phyloP scores from a whole-genome alignment of 2,329 filamentous ascomycete genomes.

The Hypoxylon sp. region DNA sequence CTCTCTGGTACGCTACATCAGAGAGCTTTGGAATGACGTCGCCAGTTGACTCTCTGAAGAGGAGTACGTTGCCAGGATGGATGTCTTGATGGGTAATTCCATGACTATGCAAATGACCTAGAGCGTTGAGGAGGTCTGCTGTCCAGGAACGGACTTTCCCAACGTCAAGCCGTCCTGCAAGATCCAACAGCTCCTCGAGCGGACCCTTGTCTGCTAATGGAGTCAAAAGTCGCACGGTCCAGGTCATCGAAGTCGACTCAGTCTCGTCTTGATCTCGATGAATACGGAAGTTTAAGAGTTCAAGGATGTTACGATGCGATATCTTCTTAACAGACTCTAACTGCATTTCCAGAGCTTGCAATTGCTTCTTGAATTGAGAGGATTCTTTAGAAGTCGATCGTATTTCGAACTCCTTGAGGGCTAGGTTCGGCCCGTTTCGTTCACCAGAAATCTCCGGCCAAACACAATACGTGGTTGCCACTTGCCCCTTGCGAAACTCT shows the following conservation, averaged over 20 bases:
- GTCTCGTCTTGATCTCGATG: conserved; percentile 64
- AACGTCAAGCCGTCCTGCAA: conserved; percentile 80
- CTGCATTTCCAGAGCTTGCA: conserved; percentile 82
- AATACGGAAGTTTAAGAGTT: conserved; percentile 87
- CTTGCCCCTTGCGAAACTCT: conserved; percentile 74
- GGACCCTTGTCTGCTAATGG: conserved; percentile 87
- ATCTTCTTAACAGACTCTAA: conserved; percentile 83
- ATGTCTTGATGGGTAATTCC: conserved; percentile 88
- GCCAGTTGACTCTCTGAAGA: conserved; percentile 78
- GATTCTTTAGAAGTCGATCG: conserved; percentile 70
- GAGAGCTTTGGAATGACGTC: conserved; percentile 81
- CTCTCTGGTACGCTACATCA: conserved; percentile 79
- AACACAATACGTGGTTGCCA: conserved; percentile 80
- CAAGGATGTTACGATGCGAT: conserved; percentile 82
- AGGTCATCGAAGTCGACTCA: conserved; percentile 62
- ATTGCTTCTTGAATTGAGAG: conserved; percentile 78
- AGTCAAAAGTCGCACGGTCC: conserved; percentile 82
- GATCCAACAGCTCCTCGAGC: conserved; percentile 83
- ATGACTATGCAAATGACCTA: conserved; percentile 88
- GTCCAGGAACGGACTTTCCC: conserved; percentile 89
- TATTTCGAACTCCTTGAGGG: conserved; percentile 80
- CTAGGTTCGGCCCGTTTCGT: conserved; percentile 73
- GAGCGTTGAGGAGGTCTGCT: conserved; percentile 88
- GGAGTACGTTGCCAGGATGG: conserved; percentile 82
- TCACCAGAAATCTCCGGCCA: conserved; percentile 74